Conservation (phyloP, 2,329 filamentous ascomycete genomes). For the Xylaria sp. region DNA sequence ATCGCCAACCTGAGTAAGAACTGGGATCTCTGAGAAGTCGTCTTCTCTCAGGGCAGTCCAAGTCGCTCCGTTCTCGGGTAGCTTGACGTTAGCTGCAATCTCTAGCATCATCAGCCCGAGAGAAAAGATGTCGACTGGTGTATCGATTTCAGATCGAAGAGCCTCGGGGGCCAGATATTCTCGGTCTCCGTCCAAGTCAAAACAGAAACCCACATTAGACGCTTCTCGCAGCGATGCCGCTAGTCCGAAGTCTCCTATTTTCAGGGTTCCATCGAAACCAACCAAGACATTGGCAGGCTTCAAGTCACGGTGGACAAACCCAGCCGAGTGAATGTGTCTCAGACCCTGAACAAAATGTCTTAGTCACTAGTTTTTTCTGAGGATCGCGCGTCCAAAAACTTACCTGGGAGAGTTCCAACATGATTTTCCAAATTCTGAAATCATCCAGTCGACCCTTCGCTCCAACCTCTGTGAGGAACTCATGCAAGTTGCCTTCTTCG, state of each 20-base stretch:
- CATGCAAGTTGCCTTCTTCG: slow-evolving; percentile 89
- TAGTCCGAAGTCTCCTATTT: slow-evolving; percentile 88
- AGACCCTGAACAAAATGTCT: slow-evolving; percentile 70
- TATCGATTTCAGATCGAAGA: slow-evolving; percentile 85
- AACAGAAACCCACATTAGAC: slow-evolving; percentile 73
- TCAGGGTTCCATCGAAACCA: slow-evolving; percentile 81
- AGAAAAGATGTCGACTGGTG: slow-evolving; percentile 92
- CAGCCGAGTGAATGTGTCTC: slow-evolving; percentile 87
- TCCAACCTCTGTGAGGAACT: slow-evolving; percentile 85
- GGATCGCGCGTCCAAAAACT: slow-evolving; percentile 51
- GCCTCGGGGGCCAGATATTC: slow-evolving; percentile 97
- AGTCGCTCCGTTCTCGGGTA: slow-evolving; percentile 90
- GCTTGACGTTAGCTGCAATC: slow-evolving; percentile 90
- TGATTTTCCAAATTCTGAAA: slow-evolving; percentile 98
- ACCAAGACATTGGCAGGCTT: slow-evolving; percentile 89
- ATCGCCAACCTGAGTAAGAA: slow-evolving; percentile 81
- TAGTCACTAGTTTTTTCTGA: not conserved
- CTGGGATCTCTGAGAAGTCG: slow-evolving; percentile 88
- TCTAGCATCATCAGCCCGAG: slow-evolving; percentile 95
- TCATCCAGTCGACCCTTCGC: slow-evolving; percentile 89
- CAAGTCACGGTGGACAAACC: slow-evolving; percentile 85
- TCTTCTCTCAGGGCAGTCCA: slow-evolving; percentile 92
- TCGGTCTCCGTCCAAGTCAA: slow-evolving; percentile 90
- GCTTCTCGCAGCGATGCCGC: slow-evolving; percentile 61
- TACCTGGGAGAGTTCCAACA: slow-evolving; percentile 86